These are phyloP conservation scores for Rhododendron mucronatum DNA, from an alignment of 148 eudicot species.

Conservation along the genomic window DNA sequence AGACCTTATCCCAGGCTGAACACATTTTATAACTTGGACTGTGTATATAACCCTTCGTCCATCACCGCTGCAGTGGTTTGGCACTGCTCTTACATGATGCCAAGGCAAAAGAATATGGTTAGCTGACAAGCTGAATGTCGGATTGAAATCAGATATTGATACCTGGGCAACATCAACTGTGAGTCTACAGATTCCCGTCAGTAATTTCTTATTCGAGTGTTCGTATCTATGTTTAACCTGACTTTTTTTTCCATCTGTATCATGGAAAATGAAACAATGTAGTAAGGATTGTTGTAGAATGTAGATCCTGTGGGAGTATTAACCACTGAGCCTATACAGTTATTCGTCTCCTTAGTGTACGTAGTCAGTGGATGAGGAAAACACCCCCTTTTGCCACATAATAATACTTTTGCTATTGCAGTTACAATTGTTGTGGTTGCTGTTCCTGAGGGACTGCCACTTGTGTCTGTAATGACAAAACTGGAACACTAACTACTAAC, in stretches of 20 bases:
- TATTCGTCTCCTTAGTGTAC: too few species aligned
- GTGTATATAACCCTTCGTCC: not conserved
- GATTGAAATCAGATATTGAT: not conserved
- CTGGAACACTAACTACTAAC: too few species aligned
- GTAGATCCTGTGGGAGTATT: too few species aligned
- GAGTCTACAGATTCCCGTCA: not conserved
- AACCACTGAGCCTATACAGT: too few species aligned
- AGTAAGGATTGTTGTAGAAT: not conserved
- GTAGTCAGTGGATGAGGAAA: too few species aligned
- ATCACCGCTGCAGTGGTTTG: not conserved
- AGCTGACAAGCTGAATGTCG: not conserved
- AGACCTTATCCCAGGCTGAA: constrained; percentile 42
- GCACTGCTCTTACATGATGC: not conserved
- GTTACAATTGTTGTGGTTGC: too few species aligned
- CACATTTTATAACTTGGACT: constrained; percentile 11
- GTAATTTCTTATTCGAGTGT: not conserved
- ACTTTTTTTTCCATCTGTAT: not conserved
- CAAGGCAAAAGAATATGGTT: not conserved
- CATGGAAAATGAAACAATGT: not conserved
- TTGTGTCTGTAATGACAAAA: too few species aligned
- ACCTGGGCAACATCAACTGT: not conserved
- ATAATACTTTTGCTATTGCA: too few species aligned
- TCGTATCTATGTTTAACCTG: not conserved
- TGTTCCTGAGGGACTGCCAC: too few species aligned
- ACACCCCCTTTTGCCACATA: too few species aligned